Evolutionary conservation across 805 yeast genomes (phyloP).

Genomic region (Kodamaea leandrae): DNA sequence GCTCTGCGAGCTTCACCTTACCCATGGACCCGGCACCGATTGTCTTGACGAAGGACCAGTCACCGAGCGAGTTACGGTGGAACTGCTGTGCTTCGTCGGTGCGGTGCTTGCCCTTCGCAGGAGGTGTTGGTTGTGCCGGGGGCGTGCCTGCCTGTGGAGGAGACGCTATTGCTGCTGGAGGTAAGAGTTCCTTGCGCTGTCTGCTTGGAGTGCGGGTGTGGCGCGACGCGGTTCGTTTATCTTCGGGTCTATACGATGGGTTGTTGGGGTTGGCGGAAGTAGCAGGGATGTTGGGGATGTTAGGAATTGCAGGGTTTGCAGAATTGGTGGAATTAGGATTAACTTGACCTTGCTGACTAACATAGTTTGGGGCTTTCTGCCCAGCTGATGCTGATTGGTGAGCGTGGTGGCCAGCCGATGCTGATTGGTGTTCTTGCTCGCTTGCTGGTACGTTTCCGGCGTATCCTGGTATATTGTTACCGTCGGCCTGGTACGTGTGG

Average conservation of each 20-base stretch:
- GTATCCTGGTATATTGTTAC: conserved; percentile 10
- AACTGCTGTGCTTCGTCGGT: conserved; percentile 44
- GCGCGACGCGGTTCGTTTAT: neutral
- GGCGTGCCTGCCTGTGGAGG: conserved; percentile 1
- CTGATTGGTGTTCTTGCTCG: neutral
- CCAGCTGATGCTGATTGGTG: neutral
- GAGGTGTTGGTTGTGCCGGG: neutral
- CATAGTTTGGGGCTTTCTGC: too few relatives aligned
- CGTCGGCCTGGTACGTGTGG: conserved; percentile 5
- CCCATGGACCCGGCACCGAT: conserved; percentile 99
- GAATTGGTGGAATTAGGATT: neutral
- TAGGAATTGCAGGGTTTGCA: neutral
- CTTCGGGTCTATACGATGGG: too few relatives aligned
- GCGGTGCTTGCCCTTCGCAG: conserved; percentile 8
- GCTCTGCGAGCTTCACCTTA: conserved; percentile 91
- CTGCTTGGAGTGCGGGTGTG: conserved; percentile 2
- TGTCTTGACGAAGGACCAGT: conserved; percentile 93
- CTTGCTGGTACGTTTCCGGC: conserved; percentile 21
- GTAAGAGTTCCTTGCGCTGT: conserved; percentile 4
- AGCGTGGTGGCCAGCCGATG: too few relatives aligned
- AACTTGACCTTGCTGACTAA: too few relatives aligned
- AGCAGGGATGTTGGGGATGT: too few relatives aligned
- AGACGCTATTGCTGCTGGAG: conserved; percentile 8
- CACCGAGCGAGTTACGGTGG: conserved; percentile 88
- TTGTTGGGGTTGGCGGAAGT: conserved; percentile 3